phyloP scores from a whole-genome alignment of 2,329 filamentous ascomycete genomes.

The Thielaviopsis populi region DNA sequence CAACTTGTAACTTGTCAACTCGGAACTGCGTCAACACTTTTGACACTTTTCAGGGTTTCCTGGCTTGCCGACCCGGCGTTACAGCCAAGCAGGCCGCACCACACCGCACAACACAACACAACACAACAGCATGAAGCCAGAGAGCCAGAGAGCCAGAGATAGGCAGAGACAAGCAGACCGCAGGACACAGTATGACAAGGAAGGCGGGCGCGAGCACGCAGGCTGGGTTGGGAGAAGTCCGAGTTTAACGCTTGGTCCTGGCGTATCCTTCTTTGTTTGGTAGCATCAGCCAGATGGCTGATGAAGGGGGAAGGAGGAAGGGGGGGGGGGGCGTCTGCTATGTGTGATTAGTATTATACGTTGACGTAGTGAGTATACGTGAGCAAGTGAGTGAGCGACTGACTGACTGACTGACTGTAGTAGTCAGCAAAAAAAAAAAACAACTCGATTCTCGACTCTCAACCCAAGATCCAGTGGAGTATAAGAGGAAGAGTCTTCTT shows the following conservation, averaged over 20 bases:
- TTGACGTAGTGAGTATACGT: neutral
- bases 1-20: slow-evolving; percentile 11
- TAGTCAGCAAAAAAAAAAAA: slow-evolving; percentile 2
- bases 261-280: neutral
- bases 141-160: neutral
- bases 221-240: neutral
- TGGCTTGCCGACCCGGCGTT: neutral
- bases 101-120: too few relatives aligned
- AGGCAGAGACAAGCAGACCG: neutral
- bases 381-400: too few relatives aligned
- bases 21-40: slow-evolving; percentile 10
- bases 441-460: neutral
- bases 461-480: slow-evolving; percentile 5
- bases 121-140: neutral
- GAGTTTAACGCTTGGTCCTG: slow-evolving; percentile 1
- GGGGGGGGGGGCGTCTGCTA: neutral
- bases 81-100: slow-evolving; percentile 1
- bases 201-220: neutral
- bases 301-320: neutral
- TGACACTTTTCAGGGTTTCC: slow-evolving; percentile 6
- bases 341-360: neutral
- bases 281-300: slow-evolving; percentile 1
- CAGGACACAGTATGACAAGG: too few relatives aligned
- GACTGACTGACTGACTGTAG: too few relatives aligned
- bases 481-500: slow-evolving; percentile 14